phyloP scores from a whole-genome alignment of 352 stramenopile species.

The Globisporangium parvum region DNA sequence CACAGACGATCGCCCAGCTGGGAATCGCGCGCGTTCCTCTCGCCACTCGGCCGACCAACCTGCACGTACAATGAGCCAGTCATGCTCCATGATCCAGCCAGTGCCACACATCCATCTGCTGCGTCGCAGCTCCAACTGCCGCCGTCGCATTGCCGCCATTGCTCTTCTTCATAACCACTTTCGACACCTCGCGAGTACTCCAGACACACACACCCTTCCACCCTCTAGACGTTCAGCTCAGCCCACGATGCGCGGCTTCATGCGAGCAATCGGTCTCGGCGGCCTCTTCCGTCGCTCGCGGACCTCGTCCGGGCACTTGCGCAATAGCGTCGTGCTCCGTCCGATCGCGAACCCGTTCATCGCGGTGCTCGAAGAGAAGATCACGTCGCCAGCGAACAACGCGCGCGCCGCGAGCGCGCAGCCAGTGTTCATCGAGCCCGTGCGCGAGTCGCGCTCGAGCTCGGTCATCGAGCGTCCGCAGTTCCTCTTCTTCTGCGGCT shows the following conservation, averaged over 20 bases:
- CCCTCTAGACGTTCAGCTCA: no score
- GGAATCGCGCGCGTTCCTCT: conserved; percentile 1
- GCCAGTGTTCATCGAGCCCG: conserved; percentile 2
- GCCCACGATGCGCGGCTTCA: conserved; percentile 62
- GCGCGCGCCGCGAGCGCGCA: neutral
- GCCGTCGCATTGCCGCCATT: no score
- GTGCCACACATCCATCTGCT: neutral
- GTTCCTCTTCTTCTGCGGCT: conserved; percentile 77
- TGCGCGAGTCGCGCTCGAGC: conserved; percentile 20
- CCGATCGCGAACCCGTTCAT: conserved; percentile 24
- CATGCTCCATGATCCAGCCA: neutral
- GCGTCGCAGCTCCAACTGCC: no score
- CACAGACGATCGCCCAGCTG: conserved; percentile 1
- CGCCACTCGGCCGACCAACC: neutral
- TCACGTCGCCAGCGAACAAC: neutral
- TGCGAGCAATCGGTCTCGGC: conserved; percentile 55
- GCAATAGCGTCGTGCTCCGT: conserved; percentile 20
- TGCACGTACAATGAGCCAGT: neutral
- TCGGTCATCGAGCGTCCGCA: conserved; percentile 42
- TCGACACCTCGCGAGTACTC: conserved; percentile 18
- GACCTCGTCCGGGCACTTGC: conserved; percentile 3
- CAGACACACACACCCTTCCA: conserved; percentile 8
- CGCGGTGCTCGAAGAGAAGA: conserved; percentile 7
- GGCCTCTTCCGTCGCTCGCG: conserved; percentile 35
- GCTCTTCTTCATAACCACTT: conserved; percentile 30